Evolutionary conservation across 805 yeast genomes (phyloP).

Genomic region (Metschnikowia borealis): DNA sequence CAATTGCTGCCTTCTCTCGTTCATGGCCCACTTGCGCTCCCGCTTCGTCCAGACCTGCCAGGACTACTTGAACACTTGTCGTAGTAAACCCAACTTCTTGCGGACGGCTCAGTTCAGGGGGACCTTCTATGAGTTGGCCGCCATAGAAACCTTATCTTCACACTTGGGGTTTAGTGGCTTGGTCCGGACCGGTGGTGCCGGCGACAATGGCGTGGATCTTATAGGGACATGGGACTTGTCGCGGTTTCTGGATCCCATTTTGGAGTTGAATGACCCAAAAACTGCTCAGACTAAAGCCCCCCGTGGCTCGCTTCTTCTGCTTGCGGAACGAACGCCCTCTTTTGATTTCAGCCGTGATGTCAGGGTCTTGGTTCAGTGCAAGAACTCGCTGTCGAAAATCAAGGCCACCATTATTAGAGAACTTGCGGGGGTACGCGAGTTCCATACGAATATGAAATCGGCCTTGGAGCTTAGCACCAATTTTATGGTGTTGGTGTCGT

Average conservation of each 20-base stretch:
- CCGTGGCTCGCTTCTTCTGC: constrained; percentile 8
- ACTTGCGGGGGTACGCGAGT: constrained; percentile 47
- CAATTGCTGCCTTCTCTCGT: not conserved
- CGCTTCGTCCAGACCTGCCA: constrained; percentile 21
- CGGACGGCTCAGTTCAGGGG: constrained; percentile 49
- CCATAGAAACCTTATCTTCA: constrained; percentile 36
- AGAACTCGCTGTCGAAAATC: constrained; percentile 42
- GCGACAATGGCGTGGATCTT: constrained; percentile 56
- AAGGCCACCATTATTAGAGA: constrained; percentile 50
- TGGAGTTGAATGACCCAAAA: no score
- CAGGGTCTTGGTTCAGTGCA: constrained; percentile 52
- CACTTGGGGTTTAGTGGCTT: constrained; percentile 36
- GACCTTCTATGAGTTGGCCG: constrained; percentile 49
- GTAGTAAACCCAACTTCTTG: constrained; percentile 17
- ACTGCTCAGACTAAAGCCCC: not conserved
- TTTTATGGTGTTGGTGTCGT: constrained; percentile 44
- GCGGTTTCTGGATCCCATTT: not conserved
- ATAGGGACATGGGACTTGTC: constrained; percentile 48
- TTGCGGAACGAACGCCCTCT: constrained; percentile 5
- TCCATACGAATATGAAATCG: constrained; percentile 24
- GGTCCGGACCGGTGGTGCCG: constrained; percentile 50
- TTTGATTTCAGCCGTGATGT: constrained; percentile 26
- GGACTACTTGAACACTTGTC: constrained; percentile 30
- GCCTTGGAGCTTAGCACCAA: constrained; percentile 18
- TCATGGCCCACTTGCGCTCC: not conserved